Conservation (phyloP, 768 basidiomycete genomes). For the Chalciporus piperatus region DNA sequence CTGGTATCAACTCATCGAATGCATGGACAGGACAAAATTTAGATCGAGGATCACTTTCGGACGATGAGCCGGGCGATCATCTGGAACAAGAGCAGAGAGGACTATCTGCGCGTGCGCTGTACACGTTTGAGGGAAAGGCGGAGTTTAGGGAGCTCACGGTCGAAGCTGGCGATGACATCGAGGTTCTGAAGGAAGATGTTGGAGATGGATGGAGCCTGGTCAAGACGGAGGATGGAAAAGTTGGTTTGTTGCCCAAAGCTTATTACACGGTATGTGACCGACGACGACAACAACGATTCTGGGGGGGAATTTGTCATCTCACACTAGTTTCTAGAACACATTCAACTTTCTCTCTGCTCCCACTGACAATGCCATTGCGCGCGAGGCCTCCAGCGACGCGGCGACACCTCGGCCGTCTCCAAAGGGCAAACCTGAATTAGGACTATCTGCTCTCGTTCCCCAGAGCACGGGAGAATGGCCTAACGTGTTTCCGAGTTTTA, state of each 20-base stretch:
- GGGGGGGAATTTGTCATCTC: background rate
- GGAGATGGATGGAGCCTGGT: slow-evolving; percentile 84
- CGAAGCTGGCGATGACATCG: slow-evolving; percentile 66
- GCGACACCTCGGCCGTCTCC: slow-evolving; percentile 49
- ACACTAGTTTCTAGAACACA: slow-evolving; percentile 50
- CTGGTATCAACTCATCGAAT: slow-evolving; percentile 71
- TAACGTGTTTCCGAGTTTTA: slow-evolving; percentile 60
- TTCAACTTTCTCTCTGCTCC: slow-evolving; percentile 57
- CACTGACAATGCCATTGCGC: slow-evolving; percentile 23
- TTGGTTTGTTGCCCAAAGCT: slow-evolving; percentile 65
- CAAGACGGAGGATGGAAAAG: slow-evolving; percentile 50
- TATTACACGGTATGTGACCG: slow-evolving; percentile 65
- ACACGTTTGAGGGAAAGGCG: slow-evolving; percentile 69
- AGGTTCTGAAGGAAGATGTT: slow-evolving; percentile 67
- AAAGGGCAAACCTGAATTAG: slow-evolving; percentile 18
- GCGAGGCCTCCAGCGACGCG: slow-evolving; percentile 42
- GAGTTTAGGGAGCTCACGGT: slow-evolving; percentile 73
- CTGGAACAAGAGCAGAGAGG: slow-evolving; percentile 35
- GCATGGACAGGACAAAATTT: slow-evolving; percentile 76
- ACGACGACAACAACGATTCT: background rate
- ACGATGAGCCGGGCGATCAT: slow-evolving; percentile 45
- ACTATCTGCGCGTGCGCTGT: slow-evolving; percentile 64
- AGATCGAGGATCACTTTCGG: slow-evolving; percentile 46
- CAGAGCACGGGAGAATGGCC: slow-evolving; percentile 72
- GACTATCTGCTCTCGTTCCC: slow-evolving; percentile 46